Conservation (phyloP, 208 protist genomes). For the Wallacemonas collosoma region DNA sequence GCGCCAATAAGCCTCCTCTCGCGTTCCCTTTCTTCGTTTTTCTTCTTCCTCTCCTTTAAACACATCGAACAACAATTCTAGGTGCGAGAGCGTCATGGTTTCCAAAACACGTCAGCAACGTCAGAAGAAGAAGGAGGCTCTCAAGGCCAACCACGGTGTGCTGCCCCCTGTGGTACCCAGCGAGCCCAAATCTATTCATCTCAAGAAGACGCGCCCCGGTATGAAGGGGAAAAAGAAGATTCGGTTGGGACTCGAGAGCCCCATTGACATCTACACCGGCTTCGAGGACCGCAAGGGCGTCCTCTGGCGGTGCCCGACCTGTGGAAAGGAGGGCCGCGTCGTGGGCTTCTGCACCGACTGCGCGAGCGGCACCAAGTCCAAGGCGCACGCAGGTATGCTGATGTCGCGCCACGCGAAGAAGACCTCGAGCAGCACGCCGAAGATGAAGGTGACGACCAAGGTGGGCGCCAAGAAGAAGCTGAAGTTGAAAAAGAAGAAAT, state of each 20-base stretch:
- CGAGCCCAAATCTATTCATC: conserved; percentile 76
- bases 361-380: conserved; percentile 65
- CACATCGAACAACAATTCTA: not conserved
- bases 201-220: conserved; percentile 86
- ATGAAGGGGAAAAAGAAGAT: conserved; percentile 94
- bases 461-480: conserved; percentile 38
- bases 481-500: conserved; percentile 62
- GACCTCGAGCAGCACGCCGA: conserved; percentile 28
- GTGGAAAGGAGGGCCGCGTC: conserved; percentile 66
- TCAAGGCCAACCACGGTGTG: conserved; percentile 69
- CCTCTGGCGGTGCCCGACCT: conserved; percentile 78
- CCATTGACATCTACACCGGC: conserved; percentile 83
- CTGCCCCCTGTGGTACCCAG: conserved; percentile 64
- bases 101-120: conserved; percentile 89
- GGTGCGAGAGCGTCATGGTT: conserved; percentile 56
- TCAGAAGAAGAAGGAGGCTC: conserved; percentile 72
- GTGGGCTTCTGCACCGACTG: conserved; percentile 89
- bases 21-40: not conserved
- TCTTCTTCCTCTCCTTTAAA: not conserved
- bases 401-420: conserved; percentile 46
- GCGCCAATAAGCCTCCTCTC: not conserved
- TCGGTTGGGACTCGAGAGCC: conserved; percentile 81
- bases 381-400: conserved; percentile 51
- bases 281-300: conserved; percentile 88
- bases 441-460: conserved; percentile 31